phyloP scores from a whole-genome alignment of 2,329 filamentous ascomycete species.

The Teratosphaeria pseudoeucalypti region DNA sequence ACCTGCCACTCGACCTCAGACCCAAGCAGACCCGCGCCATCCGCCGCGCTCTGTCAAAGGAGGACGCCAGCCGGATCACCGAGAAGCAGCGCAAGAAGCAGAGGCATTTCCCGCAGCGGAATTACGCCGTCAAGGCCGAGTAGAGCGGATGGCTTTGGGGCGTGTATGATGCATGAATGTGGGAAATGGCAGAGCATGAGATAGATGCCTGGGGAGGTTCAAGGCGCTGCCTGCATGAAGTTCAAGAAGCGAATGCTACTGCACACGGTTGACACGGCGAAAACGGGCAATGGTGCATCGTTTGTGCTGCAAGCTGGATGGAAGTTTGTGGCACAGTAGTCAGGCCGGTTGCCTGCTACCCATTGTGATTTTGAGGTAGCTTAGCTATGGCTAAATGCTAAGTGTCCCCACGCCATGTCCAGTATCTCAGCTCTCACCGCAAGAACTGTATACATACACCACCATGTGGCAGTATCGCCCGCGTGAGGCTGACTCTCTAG shows the following conservation, averaged over 20 bases:
- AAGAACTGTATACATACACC: background rate
- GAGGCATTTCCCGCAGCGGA: constrained; percentile 95
- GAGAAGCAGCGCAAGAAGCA: constrained; percentile 96
- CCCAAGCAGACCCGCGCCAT: constrained; percentile 97
- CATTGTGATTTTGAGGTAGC: background rate
- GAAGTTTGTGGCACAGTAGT: background rate
- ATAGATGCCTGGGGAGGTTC: background rate
- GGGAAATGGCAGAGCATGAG: background rate
- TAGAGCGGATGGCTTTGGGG: background rate
- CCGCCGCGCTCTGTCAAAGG: constrained; percentile 83
- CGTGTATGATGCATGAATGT: background rate
- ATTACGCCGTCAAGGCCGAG: constrained; percentile 87
- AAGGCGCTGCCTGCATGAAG: background rate
- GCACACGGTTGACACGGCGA: background rate
- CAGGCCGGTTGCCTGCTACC: background rate
- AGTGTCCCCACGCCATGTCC: background rate
- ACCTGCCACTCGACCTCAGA: constrained; percentile 95
- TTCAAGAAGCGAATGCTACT: background rate
- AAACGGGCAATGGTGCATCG: background rate
- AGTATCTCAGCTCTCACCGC: background rate
- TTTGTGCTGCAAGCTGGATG: background rate
- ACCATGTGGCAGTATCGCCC: background rate
- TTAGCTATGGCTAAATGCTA: background rate
- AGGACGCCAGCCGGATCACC: constrained; percentile 75
- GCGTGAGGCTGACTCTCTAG: background rate